Evolutionary conservation across 108 stramenopile genomes (phyloP), one percentile per base, ranked within the genome.

Genomic region (Hondaea fermentalgiana): DNA sequence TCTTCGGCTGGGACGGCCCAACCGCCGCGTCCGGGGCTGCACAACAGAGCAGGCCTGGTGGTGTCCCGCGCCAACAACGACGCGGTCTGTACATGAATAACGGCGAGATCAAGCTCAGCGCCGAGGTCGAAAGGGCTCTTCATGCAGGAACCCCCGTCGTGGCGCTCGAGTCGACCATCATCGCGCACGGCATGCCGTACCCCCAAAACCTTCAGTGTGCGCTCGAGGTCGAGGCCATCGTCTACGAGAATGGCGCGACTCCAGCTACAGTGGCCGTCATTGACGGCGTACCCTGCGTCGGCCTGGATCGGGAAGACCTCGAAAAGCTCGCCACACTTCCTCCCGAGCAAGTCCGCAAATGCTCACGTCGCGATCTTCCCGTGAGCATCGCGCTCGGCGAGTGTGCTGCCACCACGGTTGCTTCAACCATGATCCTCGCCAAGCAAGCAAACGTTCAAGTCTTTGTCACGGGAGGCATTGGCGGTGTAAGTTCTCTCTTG

Each of bases 111-210:
- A 23, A 87, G 87, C 44, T 28, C 29, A 88, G 88, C 71, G 60
- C 5, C 21, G 91, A 89, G 4, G 92, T 93, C 3, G 51, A 44
- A 5, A 28, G 17, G 3, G 93, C 93, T 5, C 45, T 92, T 55
- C 57, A 45, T 16, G 58, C 45, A 12, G 72, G 91, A 14, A 83
- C 51, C 12, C 91, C 94, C 21, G 87, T 94, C 3, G 94, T 98
- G 3, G 99, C 99, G 5, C 93, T 99, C 42, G 99, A 99, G 89
- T 96, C 95, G 25, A 99, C 99, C 71, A 99, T 99, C 88, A 96
- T 99, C 47, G 96, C 98, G 3, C 98, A 99, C 91, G 99, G 99
- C 4, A 97, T 99, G 97, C 99, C 99, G 5, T 99, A 93, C 91
- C 99, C 99, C 10, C 92, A 98, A 72, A 99, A 99, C 87, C 88